Evolutionary conservation across 495 filamentous ascomycete species (phyloP).

Genomic region (Penicillium waksmanii): DNA sequence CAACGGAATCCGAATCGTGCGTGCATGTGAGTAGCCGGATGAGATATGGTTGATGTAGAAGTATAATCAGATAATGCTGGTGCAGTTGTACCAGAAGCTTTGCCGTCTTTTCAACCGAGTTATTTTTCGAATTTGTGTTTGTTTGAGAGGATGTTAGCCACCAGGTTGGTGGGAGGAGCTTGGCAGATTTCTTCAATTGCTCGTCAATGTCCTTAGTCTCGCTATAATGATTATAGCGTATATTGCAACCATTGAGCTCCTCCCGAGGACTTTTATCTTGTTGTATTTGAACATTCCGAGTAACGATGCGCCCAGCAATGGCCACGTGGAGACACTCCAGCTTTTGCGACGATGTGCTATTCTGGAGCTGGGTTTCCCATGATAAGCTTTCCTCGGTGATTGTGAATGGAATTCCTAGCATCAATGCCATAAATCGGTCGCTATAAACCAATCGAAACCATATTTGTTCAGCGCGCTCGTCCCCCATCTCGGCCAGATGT

Average conservation of each 20-base stretch:
- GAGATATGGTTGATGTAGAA: slow-evolving; percentile 58
- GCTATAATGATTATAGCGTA: slow-evolving; percentile 35
- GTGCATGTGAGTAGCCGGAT: slow-evolving; percentile 35
- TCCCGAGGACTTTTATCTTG: slow-evolving; percentile 21
- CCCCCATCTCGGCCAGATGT: slow-evolving; percentile 3
- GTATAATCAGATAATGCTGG: slow-evolving; percentile 44
- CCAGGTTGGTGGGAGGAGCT: slow-evolving; percentile 38
- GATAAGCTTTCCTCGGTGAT: slow-evolving; percentile 34
- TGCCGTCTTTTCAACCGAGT: slow-evolving; percentile 23
- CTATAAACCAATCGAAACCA: slow-evolving; percentile 48
- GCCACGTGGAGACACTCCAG: slow-evolving; percentile 39
- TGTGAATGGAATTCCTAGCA: slow-evolving; percentile 50
- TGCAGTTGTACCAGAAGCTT: slow-evolving; percentile 49
- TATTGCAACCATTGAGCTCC: slow-evolving; percentile 18
- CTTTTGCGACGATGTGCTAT: slow-evolving; percentile 31
- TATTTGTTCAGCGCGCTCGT: slow-evolving; percentile 30
- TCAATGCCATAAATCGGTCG: slow-evolving; percentile 49
- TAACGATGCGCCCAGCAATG: slow-evolving; percentile 37
- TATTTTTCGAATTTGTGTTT: slow-evolving; percentile 14
- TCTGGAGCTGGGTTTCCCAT: slow-evolving; percentile 26
- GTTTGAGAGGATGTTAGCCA: slow-evolving; percentile 32
- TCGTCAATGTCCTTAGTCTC: slow-evolving; percentile 43
- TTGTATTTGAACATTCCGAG: slow-evolving; percentile 50
- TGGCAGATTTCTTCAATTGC: slow-evolving; percentile 44
- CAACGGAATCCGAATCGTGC: slow-evolving; percentile 27